These are phyloP conservation scores for Saccharomycopsis sp. DNA, from an alignment of 805 yeast species.

Conservation along the genomic window DNA sequence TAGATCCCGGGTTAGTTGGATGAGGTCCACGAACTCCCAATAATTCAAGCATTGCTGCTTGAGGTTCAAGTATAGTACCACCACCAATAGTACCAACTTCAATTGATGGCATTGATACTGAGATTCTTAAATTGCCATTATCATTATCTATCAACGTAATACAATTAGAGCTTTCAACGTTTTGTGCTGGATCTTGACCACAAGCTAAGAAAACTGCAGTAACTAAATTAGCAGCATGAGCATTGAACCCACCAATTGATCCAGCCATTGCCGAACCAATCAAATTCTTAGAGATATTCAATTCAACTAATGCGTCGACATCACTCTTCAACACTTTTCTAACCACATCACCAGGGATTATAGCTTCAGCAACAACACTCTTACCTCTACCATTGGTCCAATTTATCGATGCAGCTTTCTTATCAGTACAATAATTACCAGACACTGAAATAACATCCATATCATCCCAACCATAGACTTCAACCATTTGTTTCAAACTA, in stretches of 20 bases:
- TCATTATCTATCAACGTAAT: constrained; percentile 81
- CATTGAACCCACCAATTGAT: constrained; percentile 94
- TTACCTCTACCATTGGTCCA: constrained; percentile 99
- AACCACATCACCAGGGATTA: constrained; percentile 77
- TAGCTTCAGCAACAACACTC: constrained; percentile 93
- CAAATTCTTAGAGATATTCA: constrained; percentile 82
- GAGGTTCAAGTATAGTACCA: constrained; percentile 96
- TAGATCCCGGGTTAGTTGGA: constrained; percentile 86
- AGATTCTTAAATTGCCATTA: constrained; percentile 76
- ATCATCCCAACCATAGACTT: constrained; percentile 87
- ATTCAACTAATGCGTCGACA: constrained; percentile 85
- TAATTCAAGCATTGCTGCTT: constrained; percentile 90
- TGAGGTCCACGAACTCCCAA: constrained; percentile 96
- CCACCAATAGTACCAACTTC: constrained; percentile 99
- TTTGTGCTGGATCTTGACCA: constrained; percentile 99
- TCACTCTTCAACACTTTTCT: constrained; percentile 80
- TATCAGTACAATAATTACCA: constrained; percentile 97
- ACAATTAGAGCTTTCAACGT: constrained; percentile 96
- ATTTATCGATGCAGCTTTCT: constrained; percentile 95
- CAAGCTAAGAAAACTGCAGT: constrained; percentile 93
- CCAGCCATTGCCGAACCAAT: constrained; percentile 99
- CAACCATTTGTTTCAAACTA: constrained; percentile 76
- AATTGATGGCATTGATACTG: constrained; percentile 98
- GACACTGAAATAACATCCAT: constrained; percentile 90
- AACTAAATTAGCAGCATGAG: constrained; percentile 94